Conservation (phyloP, 495 filamentous ascomycete species). For the Penicillium diatomitis region DNA sequence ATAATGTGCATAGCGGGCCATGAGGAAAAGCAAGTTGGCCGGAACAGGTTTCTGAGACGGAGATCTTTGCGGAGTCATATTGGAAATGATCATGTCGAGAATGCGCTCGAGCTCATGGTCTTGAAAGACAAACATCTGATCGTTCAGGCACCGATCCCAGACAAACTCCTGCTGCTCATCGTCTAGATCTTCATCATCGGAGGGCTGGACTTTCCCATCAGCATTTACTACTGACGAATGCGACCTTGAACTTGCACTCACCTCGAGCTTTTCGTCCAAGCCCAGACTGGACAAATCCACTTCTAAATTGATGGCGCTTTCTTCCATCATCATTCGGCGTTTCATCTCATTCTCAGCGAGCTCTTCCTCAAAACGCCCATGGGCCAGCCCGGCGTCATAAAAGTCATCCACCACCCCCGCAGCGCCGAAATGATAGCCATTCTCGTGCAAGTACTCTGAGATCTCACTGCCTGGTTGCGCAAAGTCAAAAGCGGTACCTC, state of each 20-base stretch:
- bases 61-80: constrained; percentile 94
- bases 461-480: constrained; percentile 92
- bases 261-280: constrained; percentile 91
- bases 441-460: constrained; percentile 86
- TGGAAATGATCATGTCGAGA: constrained; percentile 91
- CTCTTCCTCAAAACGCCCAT: constrained; percentile 93
- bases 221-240: background rate
- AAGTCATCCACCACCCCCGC: constrained; percentile 90
- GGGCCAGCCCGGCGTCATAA: constrained; percentile 84
- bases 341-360: constrained; percentile 95
- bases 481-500: constrained; percentile 95
- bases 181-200: constrained; percentile 66
- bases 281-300: constrained; percentile 94
- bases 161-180: constrained; percentile 90
- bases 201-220: constrained; percentile 39
- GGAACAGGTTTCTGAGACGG: constrained; percentile 95
- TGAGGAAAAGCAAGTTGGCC: constrained; percentile 92
- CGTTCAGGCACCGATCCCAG: constrained; percentile 91
- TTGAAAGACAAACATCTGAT: constrained; percentile 99
- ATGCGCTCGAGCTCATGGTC: constrained; percentile 84
- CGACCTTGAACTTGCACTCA: constrained; percentile 28
- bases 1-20: constrained; percentile 93
- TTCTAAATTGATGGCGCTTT: constrained; percentile 94
- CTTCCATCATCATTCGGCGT: constrained; percentile 99
- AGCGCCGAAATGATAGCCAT: constrained; percentile 82